Conservation (phyloP, 2,329 filamentous ascomycete species). For the Aspergillus uvarum region DNA sequence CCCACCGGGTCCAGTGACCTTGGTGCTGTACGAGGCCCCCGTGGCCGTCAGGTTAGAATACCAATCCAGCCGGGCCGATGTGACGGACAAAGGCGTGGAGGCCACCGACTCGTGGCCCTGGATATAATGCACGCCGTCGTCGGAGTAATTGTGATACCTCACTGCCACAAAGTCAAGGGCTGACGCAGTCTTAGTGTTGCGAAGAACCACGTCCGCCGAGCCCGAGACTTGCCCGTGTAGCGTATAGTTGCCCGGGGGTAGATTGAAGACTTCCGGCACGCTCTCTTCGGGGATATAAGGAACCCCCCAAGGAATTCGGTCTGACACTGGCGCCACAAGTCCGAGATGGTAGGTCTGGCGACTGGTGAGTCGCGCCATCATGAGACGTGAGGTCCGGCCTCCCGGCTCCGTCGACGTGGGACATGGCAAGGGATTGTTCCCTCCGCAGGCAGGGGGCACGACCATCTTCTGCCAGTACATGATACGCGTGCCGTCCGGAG, state of each 20-base stretch:
- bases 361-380: too few relatives aligned
- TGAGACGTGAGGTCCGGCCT: too few relatives aligned
- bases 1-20: conserved; percentile 41
- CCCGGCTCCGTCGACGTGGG: too few relatives aligned
- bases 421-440: too few relatives aligned
- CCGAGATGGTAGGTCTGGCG: too few relatives aligned
- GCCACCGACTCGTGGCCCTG: conserved; percentile 40
- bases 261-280: not conserved
- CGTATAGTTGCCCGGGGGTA: conserved; percentile 17
- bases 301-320: too few relatives aligned
- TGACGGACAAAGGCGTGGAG: conserved; percentile 18
- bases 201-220: conserved; percentile 1
- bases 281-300: too few relatives aligned
- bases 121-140: conserved; percentile 35
- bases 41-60: conserved; percentile 40
- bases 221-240: conserved; percentile 11
- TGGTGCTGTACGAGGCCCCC: conserved; percentile 33
- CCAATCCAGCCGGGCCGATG: conserved; percentile 37
- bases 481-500: too few relatives aligned
- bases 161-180: conserved; percentile 32
- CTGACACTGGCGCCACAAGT: too few relatives aligned
- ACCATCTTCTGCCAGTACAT: too few relatives aligned
- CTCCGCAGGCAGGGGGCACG: too few relatives aligned
- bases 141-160: conserved; percentile 39
- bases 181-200: not conserved